Base-by-base conservation (phyloP, 768 basidiomycete species). In the Mycena kentingensis region DNA sequence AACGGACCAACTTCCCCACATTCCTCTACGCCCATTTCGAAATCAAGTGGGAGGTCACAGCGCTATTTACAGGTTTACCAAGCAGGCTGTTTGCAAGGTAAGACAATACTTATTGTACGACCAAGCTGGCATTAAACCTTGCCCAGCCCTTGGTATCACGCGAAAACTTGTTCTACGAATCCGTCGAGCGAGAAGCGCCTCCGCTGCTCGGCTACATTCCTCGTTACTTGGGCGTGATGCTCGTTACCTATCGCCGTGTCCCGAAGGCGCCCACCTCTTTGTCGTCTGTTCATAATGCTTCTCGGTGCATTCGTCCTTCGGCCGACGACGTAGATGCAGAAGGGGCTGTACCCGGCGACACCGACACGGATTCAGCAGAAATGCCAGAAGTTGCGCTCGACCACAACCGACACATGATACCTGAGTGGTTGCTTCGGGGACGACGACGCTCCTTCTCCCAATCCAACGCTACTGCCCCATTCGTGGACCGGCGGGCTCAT, bases 31-130 rank as follows among this genome's bases (percentile, higher is more conserved):
- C 42, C 97, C 97, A 5, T 99, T 98, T 72, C 85, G 91, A 43
- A 97, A 99, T 63, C 95, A 98, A 72, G 97, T 99, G 26, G 97
- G 97, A 35, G 97, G 97, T 3, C 97, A 99, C 67, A 92, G 84
- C 59, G 89, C 93, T 51, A 97, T 99, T 63, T 98, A 98, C 73
- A 94, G 95, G 65, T 98, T 99, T 60, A 98, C 95, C 3, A 93
- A 93, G 64, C 82, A 94, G 58, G 96, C 97, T 7, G 94, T 99
- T 15, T 99, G 97, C 78, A 99, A 99, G 85, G 96, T 97, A 62
- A 64, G 10, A 11, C 11, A 21, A 16, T 15, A 46, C 50, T 54
- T 36, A 60, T 49, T 46, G 28, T 29, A 35, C 12, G 47, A 28
- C 27, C 21, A 37, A 19, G 46, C 51, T 47, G 39, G 51, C 51